Percentiles rank a stretch among this genome's conserved stretches.
phyloP scores from a whole-genome alignment of 2,329 filamentous ascomycete genomes.

The Penicillium sp. region DNA sequence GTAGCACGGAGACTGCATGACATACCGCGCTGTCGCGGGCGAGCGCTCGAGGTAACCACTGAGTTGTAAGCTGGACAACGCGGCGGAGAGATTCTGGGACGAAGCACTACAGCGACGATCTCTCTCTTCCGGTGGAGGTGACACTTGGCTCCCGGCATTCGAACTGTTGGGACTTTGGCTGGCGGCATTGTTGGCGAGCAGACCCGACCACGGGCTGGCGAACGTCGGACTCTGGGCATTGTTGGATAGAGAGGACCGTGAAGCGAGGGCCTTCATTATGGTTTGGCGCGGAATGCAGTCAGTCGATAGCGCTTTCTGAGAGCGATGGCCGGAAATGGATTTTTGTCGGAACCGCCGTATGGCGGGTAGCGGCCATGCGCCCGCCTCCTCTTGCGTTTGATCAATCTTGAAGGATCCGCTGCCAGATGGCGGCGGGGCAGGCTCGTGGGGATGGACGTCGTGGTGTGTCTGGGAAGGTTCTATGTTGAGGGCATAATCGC shows the following conservation, averaged over 20 bases:
- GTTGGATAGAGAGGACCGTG: conserved; percentile 50
- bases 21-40: conserved; percentile 48
- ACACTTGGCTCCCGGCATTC: conserved; percentile 7
- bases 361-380: conserved; percentile 23
- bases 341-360: conserved; percentile 34
- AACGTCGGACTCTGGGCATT: conserved; percentile 49
- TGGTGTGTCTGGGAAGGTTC: conserved; percentile 38
- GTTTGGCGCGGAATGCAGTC: conserved; percentile 71
- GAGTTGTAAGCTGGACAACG: conserved; percentile 49
- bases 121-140: conserved; percentile 21
- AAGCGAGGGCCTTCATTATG: conserved; percentile 74
- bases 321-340: conserved; percentile 28
- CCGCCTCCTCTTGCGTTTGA: conserved; percentile 22
- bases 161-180: conserved; percentile 1
- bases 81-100: conserved; percentile 58
- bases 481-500: conserved; percentile 42
- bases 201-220: conserved; percentile 54
- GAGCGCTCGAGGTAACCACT: conserved; percentile 40
- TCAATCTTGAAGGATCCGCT: conserved; percentile 18
- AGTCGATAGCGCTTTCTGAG: conserved; percentile 52
- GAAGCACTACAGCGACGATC: conserved; percentile 41
- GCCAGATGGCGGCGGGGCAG: conserved; percentile 16
- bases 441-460: conserved; percentile 26
- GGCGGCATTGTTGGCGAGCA: conserved; percentile 44
- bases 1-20: conserved; percentile 88